Conservation (phyloP, 208 protist species). For the Angomonas deanei region DNA sequence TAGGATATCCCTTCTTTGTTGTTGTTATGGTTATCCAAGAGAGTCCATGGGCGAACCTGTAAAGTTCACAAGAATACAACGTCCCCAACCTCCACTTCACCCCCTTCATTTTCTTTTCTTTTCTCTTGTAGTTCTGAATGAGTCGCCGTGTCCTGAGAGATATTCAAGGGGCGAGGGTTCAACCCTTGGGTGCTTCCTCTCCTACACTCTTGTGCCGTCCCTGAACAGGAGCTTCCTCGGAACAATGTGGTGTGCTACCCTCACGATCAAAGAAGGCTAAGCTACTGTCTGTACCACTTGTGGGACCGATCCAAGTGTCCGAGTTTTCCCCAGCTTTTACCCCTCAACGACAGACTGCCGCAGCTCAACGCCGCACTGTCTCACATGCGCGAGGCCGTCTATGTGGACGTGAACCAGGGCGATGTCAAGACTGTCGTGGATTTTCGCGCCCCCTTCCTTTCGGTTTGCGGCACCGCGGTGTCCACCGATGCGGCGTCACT, state of each 20-base stretch:
- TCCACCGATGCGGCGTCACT: background rate
- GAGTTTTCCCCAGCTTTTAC: background rate
- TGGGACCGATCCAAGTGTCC: background rate
- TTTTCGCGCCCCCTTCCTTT: background rate
- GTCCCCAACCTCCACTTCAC: background rate
- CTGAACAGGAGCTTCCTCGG: too few relatives aligned
- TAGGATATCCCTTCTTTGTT: background rate
- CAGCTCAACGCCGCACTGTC: background rate
- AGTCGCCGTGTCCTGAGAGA: background rate
- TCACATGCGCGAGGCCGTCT: background rate
- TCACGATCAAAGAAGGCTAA: background rate
- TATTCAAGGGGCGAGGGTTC: background rate
- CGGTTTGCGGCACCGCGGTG: background rate
- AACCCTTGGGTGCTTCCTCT: too few relatives aligned
- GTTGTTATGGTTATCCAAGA: background rate
- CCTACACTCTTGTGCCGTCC: too few relatives aligned
- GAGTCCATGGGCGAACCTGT: too few relatives aligned
- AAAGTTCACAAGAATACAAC: too few relatives aligned
- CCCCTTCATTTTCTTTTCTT: constrained; percentile 8
- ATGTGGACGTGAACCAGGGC: background rate
- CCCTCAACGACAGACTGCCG: background rate
- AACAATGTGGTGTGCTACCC: background rate
- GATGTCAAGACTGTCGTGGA: background rate
- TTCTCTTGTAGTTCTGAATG: background rate
- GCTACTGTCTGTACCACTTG: background rate